These are phyloP conservation scores for Camelina neglecta DNA, from an alignment of 345 rosid genomes.

Conservation along the genomic window DNA sequence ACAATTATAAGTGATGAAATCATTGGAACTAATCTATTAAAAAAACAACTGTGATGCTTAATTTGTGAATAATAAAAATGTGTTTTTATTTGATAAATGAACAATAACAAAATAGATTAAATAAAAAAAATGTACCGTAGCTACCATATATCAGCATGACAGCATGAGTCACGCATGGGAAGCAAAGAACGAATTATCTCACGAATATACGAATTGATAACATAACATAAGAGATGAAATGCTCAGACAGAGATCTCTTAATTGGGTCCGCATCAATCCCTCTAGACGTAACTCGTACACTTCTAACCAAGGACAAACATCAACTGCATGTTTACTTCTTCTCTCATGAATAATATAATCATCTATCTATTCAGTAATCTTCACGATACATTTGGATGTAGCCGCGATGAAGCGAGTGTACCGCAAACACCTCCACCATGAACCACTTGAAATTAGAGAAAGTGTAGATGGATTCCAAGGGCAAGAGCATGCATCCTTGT, in stretches of 20 bases:
- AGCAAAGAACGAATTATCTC: constrained; percentile 2
- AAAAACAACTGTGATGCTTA: neutral
- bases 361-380: constrained; percentile 17
- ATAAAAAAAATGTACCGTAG: neutral
- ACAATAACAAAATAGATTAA: constrained; percentile 1
- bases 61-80: neutral
- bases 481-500: constrained; percentile 40
- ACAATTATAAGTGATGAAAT: neutral
- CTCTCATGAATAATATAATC: constrained; percentile 2
- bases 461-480: constrained; percentile 71
- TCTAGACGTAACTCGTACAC: neutral
- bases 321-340: constrained; percentile 16
- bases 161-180: constrained; percentile 2
- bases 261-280: constrained; percentile 3
- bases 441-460: constrained; percentile 62
- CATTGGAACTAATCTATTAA: neutral
- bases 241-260: neutral
- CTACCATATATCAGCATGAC: neutral
- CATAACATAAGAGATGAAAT: constrained; percentile 14
- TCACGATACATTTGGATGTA: constrained; percentile 44
- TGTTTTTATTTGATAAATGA: neutral
- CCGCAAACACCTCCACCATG: constrained; percentile 89
- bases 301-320: constrained; percentile 10
- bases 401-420: constrained; percentile 52
- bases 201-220: constrained; percentile 4